Evolutionary conservation across 129 eudicot genomes (phyloP).

Genomic region (Helianthus tuberosus): DNA sequence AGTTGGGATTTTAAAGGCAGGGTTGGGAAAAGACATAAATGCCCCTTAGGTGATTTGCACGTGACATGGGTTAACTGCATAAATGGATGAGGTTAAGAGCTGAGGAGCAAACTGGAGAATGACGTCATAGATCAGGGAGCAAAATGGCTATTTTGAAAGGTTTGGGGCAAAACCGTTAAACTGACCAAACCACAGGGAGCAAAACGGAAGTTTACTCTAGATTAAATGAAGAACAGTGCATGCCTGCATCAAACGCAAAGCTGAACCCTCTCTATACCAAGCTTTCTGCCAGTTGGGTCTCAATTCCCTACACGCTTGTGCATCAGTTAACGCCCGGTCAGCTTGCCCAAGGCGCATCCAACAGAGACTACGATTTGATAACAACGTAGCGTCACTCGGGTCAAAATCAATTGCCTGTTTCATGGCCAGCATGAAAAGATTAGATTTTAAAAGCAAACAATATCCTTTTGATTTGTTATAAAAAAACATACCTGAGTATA

Average conservation of each 20-base stretch:
- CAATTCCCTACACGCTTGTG: slow-evolving; percentile 71
- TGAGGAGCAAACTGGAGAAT: too few species aligned
- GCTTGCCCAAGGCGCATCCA: slow-evolving; percentile 96
- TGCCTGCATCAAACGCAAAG: slow-evolving; percentile 84
- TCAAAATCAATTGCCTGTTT: slow-evolving; percentile 90
- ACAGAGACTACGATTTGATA: slow-evolving; percentile 91
- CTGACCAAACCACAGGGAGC: too few species aligned
- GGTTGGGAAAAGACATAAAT: too few species aligned
- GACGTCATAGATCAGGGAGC: too few species aligned
- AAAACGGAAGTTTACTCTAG: too few species aligned
- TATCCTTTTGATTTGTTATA: not conserved
- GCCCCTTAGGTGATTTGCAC: too few species aligned
- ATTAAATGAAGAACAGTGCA: slow-evolving; percentile 17
- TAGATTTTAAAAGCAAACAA: not conserved
- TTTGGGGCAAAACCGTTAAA: too few species aligned
- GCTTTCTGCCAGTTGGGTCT: slow-evolving; percentile 91
- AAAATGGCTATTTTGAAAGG: too few species aligned
- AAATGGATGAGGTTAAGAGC: too few species aligned
- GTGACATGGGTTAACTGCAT: too few species aligned
- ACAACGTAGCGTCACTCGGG: slow-evolving; percentile 72
- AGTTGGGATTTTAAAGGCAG: too few species aligned
- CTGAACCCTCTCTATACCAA: slow-evolving; percentile 96
- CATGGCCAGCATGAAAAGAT: slow-evolving; percentile 11
- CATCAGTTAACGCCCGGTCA: slow-evolving; percentile 85
- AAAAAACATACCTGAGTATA: slow-evolving; percentile 66